phyloP scores from a whole-genome alignment of 1,284 basidiomycete genomes.

The Hypsizygus ulmarius region DNA sequence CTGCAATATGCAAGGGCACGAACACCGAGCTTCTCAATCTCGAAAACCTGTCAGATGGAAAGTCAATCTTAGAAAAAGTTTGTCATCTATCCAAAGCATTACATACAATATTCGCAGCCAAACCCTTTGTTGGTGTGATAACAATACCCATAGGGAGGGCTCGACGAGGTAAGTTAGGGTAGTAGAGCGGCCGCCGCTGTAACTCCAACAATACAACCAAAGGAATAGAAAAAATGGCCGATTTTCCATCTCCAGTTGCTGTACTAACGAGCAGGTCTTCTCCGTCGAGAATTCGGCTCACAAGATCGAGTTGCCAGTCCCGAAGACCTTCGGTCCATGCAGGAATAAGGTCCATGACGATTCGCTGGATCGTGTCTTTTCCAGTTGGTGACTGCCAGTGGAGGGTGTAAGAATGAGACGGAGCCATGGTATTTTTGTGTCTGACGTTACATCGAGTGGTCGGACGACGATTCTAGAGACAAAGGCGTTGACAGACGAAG shows the following conservation, averaged over 20 bases:
- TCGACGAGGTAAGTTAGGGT: neutral
- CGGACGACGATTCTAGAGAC: too few relatives aligned
- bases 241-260: neutral
- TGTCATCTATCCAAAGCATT: neutral
- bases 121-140: neutral
- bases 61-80: neutral
- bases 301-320: neutral
- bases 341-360: neutral
- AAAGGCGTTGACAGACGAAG: too few relatives aligned
- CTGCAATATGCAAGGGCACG: conserved; percentile 1
- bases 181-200: neutral
- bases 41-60: neutral
- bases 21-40: conserved; percentile 1
- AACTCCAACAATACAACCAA: neutral
- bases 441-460: too few relatives aligned
- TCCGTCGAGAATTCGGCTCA: neutral
- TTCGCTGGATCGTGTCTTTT: neutral
- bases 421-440: neutral
- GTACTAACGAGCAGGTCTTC: neutral
- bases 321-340: neutral
- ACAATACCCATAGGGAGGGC: neutral
- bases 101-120: conserved; percentile 5
- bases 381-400: neutral
- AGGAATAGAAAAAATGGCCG: neutral
- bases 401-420: neutral